Evolutionary conservation across 345 rosid genomes (phyloP).

Genomic region (Dipteronia sinensis): DNA sequence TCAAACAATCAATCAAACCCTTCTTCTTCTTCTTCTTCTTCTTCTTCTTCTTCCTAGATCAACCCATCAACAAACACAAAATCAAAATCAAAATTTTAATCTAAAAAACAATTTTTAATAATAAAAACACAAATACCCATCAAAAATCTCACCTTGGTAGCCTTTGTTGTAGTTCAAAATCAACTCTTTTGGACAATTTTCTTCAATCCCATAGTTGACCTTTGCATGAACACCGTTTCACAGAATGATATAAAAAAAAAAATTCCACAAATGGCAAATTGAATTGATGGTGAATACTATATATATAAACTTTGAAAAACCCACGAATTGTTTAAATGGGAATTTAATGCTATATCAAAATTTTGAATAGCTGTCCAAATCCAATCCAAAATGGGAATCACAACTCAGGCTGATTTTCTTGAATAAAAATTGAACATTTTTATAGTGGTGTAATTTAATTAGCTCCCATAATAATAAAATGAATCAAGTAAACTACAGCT

Average conservation of each 20-base stretch:
- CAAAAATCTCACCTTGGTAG: slow-evolving; percentile 2
- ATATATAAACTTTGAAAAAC: background rate
- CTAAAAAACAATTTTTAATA: background rate
- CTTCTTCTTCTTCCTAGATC: background rate
- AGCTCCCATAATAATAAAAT: background rate
- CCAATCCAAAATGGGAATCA: slow-evolving; percentile 1
- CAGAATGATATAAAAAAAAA: background rate
- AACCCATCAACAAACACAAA: slow-evolving; percentile 1
- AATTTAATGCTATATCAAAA: slow-evolving; percentile 1
- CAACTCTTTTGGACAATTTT: background rate
- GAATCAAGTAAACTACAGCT: background rate
- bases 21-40: background rate
- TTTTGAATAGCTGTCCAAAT: slow-evolving; percentile 13
- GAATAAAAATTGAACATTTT: background rate
- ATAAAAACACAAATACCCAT: background rate
- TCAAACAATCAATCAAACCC: background rate
- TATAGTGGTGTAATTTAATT: background rate
- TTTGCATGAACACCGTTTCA: background rate
- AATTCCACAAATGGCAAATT: background rate
- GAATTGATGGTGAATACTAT: background rate
- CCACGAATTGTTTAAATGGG: background rate
- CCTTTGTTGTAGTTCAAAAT: background rate
- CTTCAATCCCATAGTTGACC: background rate
- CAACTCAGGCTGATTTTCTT: background rate
- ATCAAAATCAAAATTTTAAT: background rate